Evolutionary conservation across 306 rosid species (phyloP).

Genomic region (Prosopis cineraria): DNA sequence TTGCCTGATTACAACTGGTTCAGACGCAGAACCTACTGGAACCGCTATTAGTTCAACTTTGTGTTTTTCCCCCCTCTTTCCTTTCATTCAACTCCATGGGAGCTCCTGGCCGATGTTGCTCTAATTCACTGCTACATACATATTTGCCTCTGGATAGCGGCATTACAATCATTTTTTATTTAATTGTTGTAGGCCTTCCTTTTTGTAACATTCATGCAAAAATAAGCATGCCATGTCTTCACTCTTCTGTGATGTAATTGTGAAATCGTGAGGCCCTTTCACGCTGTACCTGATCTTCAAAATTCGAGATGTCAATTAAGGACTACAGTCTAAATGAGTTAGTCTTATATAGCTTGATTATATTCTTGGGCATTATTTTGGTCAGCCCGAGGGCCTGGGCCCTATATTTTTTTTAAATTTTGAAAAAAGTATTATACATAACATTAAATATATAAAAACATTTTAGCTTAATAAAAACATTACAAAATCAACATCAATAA

Average conservation of each 20-base stretch:
- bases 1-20: conserved; percentile 96
- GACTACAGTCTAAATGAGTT: too few relatives aligned
- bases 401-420: too few relatives aligned
- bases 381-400: too few relatives aligned
- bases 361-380: too few relatives aligned
- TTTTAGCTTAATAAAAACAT: too few relatives aligned
- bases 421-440: too few relatives aligned
- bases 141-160: conserved; percentile 42
- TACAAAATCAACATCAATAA: too few relatives aligned
- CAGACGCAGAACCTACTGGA: conserved; percentile 99
- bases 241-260: conserved; percentile 39
- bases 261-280: conserved; percentile 10
- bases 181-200: conserved; percentile 36
- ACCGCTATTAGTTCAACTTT: conserved; percentile 67
- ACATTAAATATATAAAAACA: too few relatives aligned
- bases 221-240: conserved; percentile 53
- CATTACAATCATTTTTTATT: conserved; percentile 46
- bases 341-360: too few relatives aligned
- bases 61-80: conserved; percentile 29
- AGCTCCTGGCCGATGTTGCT: conserved; percentile 36
- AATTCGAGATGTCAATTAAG: too few relatives aligned
- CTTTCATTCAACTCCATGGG: conserved; percentile 35
- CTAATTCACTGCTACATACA: conserved; percentile 29
- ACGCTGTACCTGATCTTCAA: conserved; percentile 21
- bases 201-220: conserved; percentile 45